These are phyloP conservation scores for Forsythia suspensa DNA, from an alignment of 257 asterid genomes.

Conservation along the genomic window DNA sequence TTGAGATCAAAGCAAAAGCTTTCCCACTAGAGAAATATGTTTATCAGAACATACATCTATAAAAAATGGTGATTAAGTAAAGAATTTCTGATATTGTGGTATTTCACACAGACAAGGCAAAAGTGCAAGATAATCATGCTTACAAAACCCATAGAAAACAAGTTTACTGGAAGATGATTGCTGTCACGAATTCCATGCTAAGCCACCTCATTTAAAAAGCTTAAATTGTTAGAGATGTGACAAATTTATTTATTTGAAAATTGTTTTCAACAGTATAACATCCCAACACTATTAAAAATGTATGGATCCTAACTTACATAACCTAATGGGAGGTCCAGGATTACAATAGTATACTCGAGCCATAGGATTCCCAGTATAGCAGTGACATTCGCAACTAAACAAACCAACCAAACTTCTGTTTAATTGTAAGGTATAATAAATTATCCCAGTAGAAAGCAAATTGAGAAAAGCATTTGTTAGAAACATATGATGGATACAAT, in stretches of 20 bases:
- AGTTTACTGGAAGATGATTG: neutral
- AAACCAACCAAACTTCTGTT: neutral
- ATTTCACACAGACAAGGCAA: neutral
- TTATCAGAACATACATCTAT: neutral
- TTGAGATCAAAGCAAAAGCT: conserved; percentile 10
- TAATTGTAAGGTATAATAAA: neutral
- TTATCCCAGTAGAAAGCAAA: neutral
- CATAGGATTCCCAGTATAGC: neutral
- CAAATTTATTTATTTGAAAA: neutral
- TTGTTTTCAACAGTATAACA: neutral
- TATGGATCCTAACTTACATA: neutral
- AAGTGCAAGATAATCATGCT: neutral
- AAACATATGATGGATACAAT: neutral
- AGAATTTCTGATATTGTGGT: neutral
- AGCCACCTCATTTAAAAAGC: neutral
- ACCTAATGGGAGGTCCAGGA: neutral
- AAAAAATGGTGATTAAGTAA: neutral
- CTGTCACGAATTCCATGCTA: neutral
- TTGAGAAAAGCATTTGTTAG: neutral
- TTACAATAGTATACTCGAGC: neutral
- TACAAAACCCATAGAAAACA: neutral
- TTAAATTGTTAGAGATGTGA: neutral
- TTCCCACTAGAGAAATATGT: conserved; percentile 7
- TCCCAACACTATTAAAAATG: neutral
- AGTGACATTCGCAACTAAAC: neutral